Evolutionary conservation across 345 rosid species (phyloP), one percentile per base, ranked within the genome.

Genomic region (Turritis glabra): DNA sequence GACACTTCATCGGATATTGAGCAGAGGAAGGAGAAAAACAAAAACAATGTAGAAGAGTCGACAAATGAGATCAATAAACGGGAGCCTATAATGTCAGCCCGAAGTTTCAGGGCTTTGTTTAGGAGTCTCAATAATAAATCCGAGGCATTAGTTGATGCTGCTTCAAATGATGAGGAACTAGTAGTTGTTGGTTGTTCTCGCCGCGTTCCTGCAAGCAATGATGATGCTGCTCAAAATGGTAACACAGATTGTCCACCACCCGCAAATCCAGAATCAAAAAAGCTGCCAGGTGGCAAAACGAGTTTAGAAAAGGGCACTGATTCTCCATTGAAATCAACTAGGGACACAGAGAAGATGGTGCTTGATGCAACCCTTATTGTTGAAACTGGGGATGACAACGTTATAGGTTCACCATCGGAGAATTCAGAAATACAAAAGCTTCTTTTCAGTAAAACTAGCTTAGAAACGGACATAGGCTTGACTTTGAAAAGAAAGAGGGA

Each of bases 401-500:
- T 44, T 33, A 32, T 17, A 53, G 70, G 27, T 60, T 59, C 70
- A 57, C 51, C 68, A 5, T 30, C 56, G 22, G 75, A 80, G 61
- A 62, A 75, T 50, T 17, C 73, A 65, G 79, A 55, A 29, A 59
- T 60, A 21, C 47, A 79, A 25, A 76, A 71, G 70, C 64, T 74
- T 44, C 26, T 53, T 29, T 74, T 69, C 61, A 77, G 74, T 67
- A 78, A 64, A 67, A 64, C n/a, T 66, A 54, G 80, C 60, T 37
- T 50, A 68, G 85, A 83, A 72, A 74, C 66, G 63, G 74, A 40
- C 72, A n/a, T 37, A 59, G 72, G 29, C 55, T 47, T 51, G 18
- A 48, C 46, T 43, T 79, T 73, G 55, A 83, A 87, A 82, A 77
- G 84, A 38, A 84, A 82, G 85, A 79, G 85, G 62, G 71, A 75